Evolutionary conservation across 495 filamentous ascomycete genomes (phyloP).

Genomic region (Clohesyomyces aquaticus): DNA sequence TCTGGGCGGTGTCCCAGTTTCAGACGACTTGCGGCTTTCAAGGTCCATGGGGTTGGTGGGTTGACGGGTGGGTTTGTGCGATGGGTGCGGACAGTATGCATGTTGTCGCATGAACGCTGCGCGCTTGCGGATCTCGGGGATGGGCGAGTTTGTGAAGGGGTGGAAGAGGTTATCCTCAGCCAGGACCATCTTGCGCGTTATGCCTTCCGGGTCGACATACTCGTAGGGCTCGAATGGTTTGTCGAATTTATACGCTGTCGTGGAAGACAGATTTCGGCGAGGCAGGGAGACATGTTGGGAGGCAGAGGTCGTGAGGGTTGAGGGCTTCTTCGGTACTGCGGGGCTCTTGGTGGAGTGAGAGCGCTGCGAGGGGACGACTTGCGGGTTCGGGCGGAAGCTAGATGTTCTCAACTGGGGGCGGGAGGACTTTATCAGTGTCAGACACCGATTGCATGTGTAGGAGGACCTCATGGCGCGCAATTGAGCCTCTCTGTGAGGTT

Average conservation of each 20-base stretch:
- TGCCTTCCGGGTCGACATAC: slow-evolving; percentile 30
- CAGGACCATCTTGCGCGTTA: slow-evolving; percentile 55
- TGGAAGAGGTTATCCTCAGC: slow-evolving; percentile 88
- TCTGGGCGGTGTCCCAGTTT: slow-evolving; percentile 63
- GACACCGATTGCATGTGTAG: slow-evolving; percentile 33
- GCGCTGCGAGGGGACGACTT: slow-evolving; percentile 6
- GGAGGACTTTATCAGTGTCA: slow-evolving; percentile 12
- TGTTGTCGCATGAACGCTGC: slow-evolving; percentile 89
- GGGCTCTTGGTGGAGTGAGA: slow-evolving; percentile 26
- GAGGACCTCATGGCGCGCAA: slow-evolving; percentile 30
- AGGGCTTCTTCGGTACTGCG: no score
- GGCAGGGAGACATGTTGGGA: slow-evolving; percentile 13
- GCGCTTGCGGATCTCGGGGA: slow-evolving; percentile 77
- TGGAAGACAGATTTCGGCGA: slow-evolving; percentile 31
- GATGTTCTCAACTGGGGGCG: slow-evolving; percentile 19
- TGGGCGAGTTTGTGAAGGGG: slow-evolving; percentile 82
- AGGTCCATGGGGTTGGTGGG: slow-evolving; percentile 64
- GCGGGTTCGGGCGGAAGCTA: background rate
- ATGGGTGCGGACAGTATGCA: slow-evolving; percentile 87
- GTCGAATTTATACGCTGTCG: slow-evolving; percentile 13
- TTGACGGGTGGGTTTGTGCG: slow-evolving; percentile 70
- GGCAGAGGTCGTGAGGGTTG: no score
- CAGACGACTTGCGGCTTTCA: slow-evolving; percentile 57
- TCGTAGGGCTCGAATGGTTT: slow-evolving; percentile 25
- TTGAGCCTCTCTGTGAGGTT: background rate